A percentile compares a stretch with the other conserved stretches of the same genome.
Evolutionary conservation across 2,329 filamentous ascomycete genomes (phyloP).

Genomic region (Colletotrichum sidae): DNA sequence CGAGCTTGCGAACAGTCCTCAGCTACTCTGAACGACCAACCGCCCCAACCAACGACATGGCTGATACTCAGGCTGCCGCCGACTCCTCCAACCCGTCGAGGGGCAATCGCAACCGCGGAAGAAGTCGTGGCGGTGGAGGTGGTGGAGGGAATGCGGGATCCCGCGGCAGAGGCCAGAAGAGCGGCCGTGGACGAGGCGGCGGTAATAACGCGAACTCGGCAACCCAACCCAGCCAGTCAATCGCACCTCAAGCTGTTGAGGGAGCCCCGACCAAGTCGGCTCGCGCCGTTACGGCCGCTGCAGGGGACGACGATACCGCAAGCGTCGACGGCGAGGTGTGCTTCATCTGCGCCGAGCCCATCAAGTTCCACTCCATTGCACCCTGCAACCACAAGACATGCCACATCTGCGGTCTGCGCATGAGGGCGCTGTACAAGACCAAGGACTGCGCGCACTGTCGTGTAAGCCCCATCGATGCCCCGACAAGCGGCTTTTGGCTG

Average conservation of each 20-base stretch:
- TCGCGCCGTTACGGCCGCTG: constrained; percentile 40
- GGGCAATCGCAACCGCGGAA: constrained; percentile 35
- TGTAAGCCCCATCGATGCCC: constrained; percentile 59
- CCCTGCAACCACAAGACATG: constrained; percentile 98
- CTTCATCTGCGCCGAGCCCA: constrained; percentile 95
- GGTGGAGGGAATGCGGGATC: constrained; percentile 43
- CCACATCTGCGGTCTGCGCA: constrained; percentile 91
- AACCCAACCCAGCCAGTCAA: constrained; percentile 7
- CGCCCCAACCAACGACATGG: constrained; percentile 12
- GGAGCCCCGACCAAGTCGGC: constrained; percentile 30
- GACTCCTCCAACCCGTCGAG: constrained; percentile 29
- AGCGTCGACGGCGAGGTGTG: constrained; percentile 82
- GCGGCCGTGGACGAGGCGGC: constrained; percentile 39
- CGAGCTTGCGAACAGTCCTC: no score
- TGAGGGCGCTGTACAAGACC: constrained; percentile 95
- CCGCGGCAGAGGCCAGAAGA: constrained; percentile 30
- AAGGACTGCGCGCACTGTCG: constrained; percentile 97
- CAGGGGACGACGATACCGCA: constrained; percentile 53
- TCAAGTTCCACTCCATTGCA: constrained; percentile 87
- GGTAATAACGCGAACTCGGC: constrained; percentile 33
- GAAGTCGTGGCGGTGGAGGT: constrained; percentile 47
- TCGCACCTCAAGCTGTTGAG: constrained; percentile 1
- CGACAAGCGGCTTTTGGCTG: constrained; percentile 29
- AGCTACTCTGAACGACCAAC: no score
- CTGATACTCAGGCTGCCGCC: constrained; percentile 21